Conservation (phyloP, 331 rosid genomes). For the Acacia pycnantha region DNA sequence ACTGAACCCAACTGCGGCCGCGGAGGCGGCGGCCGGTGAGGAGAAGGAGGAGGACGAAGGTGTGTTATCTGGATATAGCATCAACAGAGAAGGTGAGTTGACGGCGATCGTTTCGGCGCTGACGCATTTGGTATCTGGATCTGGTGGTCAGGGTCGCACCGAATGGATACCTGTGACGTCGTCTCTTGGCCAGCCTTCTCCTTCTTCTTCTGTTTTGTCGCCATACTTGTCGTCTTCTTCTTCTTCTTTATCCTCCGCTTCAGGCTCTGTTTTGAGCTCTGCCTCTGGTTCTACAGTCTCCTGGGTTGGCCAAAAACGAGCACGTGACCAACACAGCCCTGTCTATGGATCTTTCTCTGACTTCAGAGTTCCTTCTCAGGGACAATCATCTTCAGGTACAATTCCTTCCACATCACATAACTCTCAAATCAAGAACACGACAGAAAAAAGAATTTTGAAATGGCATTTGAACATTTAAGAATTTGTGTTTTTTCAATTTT, state of each 20-base stretch:
- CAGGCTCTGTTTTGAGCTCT: constrained; percentile 24
- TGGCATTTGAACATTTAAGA: neutral
- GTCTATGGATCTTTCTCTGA: constrained; percentile 37
- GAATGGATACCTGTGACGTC: constrained; percentile 45
- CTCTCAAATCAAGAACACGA: neutral
- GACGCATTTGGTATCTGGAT: constrained; percentile 65
- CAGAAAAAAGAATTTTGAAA: neutral
- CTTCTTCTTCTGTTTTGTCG: constrained; percentile 35
- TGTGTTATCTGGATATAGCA: constrained; percentile 21
- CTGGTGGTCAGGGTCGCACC: constrained; percentile 35
- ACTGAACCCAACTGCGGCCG: constrained; percentile 3
- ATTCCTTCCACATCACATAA: neutral
- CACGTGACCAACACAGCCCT: constrained; percentile 50
- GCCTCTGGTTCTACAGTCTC: constrained; percentile 24
- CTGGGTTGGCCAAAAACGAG: constrained; percentile 65
- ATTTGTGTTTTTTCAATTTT: neutral
- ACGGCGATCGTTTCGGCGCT: constrained; percentile 71
- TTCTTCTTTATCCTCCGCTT: neutral
- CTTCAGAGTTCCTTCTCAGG: constrained; percentile 34
- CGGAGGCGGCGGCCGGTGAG: neutral
- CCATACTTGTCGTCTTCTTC: constrained; percentile 32
- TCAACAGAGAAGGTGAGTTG: constrained; percentile 43
- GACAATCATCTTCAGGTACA: constrained; percentile 49
- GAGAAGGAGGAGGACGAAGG: neutral
- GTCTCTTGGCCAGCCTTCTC: constrained; percentile 28